A percentile compares a stretch with the other conserved stretches of the same genome.
Conservation (phyloP, 768 basidiomycete species). For the Amanita rubescens region DNA sequence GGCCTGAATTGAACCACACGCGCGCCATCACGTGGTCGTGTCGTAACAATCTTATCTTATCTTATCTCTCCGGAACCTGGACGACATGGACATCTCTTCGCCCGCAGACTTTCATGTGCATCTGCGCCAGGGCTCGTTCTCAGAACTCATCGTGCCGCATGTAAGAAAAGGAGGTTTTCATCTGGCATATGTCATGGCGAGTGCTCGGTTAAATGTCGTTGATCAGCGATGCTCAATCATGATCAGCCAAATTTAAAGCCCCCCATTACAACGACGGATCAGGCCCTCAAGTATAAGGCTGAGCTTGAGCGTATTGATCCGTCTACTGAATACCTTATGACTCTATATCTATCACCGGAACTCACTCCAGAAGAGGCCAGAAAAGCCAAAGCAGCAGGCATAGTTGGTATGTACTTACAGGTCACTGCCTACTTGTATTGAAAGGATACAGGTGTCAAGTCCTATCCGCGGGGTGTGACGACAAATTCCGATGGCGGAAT, state of each 20-base stretch:
- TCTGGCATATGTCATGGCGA: slow-evolving; percentile 95
- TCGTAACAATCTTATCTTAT: slow-evolving; percentile 19
- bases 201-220: slow-evolving; percentile 8
- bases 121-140: slow-evolving; percentile 81
- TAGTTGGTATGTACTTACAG: slow-evolving; percentile 42
- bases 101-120: slow-evolving; percentile 80
- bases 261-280: slow-evolving; percentile 75
- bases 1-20: slow-evolving; percentile 28
- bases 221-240: slow-evolving; percentile 10
- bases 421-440: not conserved
- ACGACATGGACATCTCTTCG: slow-evolving; percentile 30
- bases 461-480: slow-evolving; percentile 95
- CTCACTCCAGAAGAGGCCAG: slow-evolving; percentile 87
- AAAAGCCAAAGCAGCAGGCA: slow-evolving; percentile 80
- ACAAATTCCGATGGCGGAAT: slow-evolving; percentile 96
- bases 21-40: slow-evolving; percentile 32
- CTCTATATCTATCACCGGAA: slow-evolving; percentile 87
- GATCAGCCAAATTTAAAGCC: slow-evolving; percentile 86
- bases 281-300: slow-evolving; percentile 75
- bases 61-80: slow-evolving; percentile 9
- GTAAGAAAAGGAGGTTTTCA: slow-evolving; percentile 84
- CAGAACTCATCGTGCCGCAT: slow-evolving; percentile 82
- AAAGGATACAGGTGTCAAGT: slow-evolving; percentile 67
- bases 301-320: slow-evolving; percentile 71
- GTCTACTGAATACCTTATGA: slow-evolving; percentile 85